phyloP scores from a whole-genome alignment of 805 yeast species.

The Wickerhamiella spandovensis region DNA sequence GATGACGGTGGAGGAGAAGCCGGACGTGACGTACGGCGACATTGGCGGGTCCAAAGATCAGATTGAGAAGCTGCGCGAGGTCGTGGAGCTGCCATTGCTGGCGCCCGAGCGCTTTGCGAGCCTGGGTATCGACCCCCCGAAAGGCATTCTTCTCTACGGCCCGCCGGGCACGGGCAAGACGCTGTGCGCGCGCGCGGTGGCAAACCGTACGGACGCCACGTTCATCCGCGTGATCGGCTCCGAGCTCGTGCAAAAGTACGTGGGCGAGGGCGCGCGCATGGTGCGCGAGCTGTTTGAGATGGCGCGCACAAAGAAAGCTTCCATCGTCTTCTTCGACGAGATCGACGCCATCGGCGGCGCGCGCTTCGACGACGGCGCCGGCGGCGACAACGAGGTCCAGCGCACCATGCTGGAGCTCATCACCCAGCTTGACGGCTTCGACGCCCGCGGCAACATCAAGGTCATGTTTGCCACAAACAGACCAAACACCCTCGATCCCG shows the following conservation, averaged over 20 bases:
- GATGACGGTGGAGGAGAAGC: constrained; percentile 99
- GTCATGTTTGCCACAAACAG: constrained; percentile 99
- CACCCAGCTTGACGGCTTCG: constrained; percentile 96
- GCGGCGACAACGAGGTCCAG: constrained; percentile 98
- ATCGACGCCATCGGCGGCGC: constrained; percentile 99
- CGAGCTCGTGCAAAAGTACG: constrained; percentile 94
- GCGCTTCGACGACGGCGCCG: constrained; percentile 99
- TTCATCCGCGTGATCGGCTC: constrained; percentile 97
- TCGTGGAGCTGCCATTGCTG: constrained; percentile 82
- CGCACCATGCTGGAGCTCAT: constrained; percentile 97
- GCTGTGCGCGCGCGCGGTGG: constrained; percentile 96
- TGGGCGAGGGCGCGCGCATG: constrained; percentile 99
- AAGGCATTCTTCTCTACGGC: constrained; percentile 90
- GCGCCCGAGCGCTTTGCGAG: constrained; percentile 96
- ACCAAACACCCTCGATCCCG: constrained; percentile 97
- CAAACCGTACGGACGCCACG: constrained; percentile 98
- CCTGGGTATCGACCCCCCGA: constrained; percentile 97
- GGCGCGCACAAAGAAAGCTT: constrained; percentile 98
- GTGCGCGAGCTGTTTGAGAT: constrained; percentile 96
- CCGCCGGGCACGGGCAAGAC: constrained; percentile 99
- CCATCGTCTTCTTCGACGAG: constrained; percentile 96
- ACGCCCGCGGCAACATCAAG: constrained; percentile 96
- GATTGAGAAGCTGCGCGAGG: constrained; percentile 91
- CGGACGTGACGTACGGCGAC: constrained; percentile 96
- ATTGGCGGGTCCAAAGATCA: constrained; percentile 99